phyloP scores from a whole-genome alignment of 2,329 filamentous ascomycete species.

The Aaosphaeria pasadenensis region DNA sequence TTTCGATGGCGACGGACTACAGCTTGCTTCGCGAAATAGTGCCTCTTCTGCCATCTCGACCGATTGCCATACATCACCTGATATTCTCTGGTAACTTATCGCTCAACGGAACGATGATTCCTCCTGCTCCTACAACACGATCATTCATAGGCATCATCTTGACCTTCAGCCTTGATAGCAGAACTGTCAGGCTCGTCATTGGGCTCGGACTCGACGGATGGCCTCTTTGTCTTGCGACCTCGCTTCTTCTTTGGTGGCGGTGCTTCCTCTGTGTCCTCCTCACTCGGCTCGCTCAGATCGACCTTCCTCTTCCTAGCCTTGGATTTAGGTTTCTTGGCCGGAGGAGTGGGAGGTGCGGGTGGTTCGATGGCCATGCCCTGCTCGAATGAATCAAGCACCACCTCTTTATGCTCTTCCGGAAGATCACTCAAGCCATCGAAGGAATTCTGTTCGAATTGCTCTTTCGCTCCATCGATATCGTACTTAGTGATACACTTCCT shows the following conservation, averaged over 20 bases:
- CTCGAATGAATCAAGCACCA: constrained; percentile 66
- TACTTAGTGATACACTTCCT: constrained; percentile 84
- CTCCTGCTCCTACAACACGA: too few relatives aligned
- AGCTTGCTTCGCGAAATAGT: too few relatives aligned
- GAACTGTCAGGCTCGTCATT: too few relatives aligned
- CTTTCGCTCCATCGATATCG: constrained; percentile 62
- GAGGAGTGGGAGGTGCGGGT: not conserved
- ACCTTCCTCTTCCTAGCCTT: not conserved
- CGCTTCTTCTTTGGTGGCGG: not conserved
- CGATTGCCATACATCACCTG: too few relatives aligned
- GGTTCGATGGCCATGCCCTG: constrained; percentile 71
- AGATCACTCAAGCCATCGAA: constrained; percentile 77
- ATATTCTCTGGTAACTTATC: too few relatives aligned
- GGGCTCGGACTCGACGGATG: too few relatives aligned
- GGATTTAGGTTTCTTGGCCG: not conserved
- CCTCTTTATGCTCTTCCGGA: constrained; percentile 62
- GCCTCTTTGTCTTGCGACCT: not conserved
- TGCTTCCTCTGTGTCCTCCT: not conserved
- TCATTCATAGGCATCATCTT: too few relatives aligned
- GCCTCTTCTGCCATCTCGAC: too few relatives aligned
- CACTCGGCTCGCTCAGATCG: not conserved
- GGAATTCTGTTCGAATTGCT: constrained; percentile 53
- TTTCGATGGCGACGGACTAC: not conserved
- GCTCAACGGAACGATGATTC: too few relatives aligned
- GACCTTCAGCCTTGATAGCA: too few relatives aligned